Percentiles rank a stretch among this genome's conserved stretches.
phyloP scores from a whole-genome alignment of 73 alveolate species.

The Durusdinium trenchii region DNA sequence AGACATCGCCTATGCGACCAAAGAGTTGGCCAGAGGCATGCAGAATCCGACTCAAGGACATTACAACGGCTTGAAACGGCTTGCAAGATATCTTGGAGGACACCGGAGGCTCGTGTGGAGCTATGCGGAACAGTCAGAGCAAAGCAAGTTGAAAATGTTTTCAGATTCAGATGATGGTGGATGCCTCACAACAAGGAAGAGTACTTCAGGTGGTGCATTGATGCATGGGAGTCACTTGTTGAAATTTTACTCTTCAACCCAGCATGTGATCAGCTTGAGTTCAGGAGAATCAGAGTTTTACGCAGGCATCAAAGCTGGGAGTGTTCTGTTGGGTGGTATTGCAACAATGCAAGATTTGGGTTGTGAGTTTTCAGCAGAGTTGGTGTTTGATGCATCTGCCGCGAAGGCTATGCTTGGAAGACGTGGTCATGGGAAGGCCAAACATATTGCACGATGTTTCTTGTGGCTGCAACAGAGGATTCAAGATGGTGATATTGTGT shows the following conservation, averaged over 20 bases:
- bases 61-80: background rate
- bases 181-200: background rate
- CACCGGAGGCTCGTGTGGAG: background rate
- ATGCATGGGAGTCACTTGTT: background rate
- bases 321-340: background rate
- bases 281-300: conserved; percentile 10
- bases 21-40: conserved; percentile 19
- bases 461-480: conserved; percentile 33
- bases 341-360: conserved; percentile 17
- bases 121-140: background rate
- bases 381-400: conserved; percentile 3
- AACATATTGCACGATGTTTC: background rate
- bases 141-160: background rate
- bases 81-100: background rate
- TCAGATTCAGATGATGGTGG: background rate
- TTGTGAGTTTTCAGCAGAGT: background rate
- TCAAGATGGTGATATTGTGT: background rate
- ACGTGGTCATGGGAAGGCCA: conserved; percentile 16
- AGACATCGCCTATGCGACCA: background rate
- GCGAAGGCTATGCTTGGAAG: background rate
- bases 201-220: background rate
- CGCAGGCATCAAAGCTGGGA: background rate
- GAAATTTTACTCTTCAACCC: background rate
- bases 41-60: background rate
- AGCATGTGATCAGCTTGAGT: background rate